Evolutionary conservation across 345 rosid species (phyloP), one percentile per base, ranked within the genome.

Genomic region (Eucalyptus albens): DNA sequence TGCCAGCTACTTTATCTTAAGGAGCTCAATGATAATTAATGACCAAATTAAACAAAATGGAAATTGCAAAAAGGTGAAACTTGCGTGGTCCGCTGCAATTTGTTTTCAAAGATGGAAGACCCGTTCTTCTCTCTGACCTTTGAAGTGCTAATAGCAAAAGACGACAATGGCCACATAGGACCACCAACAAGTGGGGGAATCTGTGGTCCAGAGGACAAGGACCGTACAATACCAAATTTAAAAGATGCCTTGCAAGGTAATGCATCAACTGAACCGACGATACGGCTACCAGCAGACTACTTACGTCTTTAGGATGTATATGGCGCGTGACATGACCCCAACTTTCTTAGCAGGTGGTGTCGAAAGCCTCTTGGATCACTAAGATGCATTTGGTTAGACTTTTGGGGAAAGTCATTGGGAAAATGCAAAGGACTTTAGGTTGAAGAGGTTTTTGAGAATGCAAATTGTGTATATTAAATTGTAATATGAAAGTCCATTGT

Each of bases 351-450:
- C 17, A 7, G 5, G 16, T 62, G 72, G 33, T 29, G 33, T 62
- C 72, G 9, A 14, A 3, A 62, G 33, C 33, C 17, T 1, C 33
- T 62, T 12, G 33, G 72, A 62, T 29, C 33, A 62, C 33, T 62
- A 49, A 47, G 5, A 4, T 45, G 12, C 49, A 0, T 47, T 11
- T 10, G 4, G 49, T 47, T 47, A 0, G 12, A 47, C 49, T 47
- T 47, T 47, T 47, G 1, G 12, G 11, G 0, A 47, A 47, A 47
- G 0, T 47, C 4, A 47, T 47, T 47, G 1, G 4, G 12, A 47
- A 47, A 47, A 47, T 47, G 4, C 49, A 47, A 47, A 47, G 0
- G 12, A 45, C 11, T 45, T 45, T 45, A 10, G 4, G 4, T 45
- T 45, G 4, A 47, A 47, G 49, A 47, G 49, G 4, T 1, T 47